phyloP scores from a whole-genome alignment of 2,329 filamentous ascomycete species.

The Pseudogymnoascus destructans region DNA sequence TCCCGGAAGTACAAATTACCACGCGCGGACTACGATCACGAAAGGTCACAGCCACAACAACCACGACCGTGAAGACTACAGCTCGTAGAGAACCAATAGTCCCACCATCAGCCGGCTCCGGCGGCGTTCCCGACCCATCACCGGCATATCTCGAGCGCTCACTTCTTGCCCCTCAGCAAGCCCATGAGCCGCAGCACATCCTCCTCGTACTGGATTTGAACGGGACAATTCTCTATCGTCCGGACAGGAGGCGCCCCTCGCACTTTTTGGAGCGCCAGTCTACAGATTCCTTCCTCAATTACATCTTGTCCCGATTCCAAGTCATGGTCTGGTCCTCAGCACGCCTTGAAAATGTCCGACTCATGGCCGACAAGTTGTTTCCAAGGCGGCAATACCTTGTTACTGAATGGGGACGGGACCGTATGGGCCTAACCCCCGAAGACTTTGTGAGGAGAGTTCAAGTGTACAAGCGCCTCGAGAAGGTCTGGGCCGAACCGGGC shows the following conservation, averaged over 20 bases:
- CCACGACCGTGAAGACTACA: not conserved
- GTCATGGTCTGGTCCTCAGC: constrained; percentile 92
- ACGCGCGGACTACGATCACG: not conserved
- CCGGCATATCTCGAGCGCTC: constrained; percentile 47
- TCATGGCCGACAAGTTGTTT: constrained; percentile 56
- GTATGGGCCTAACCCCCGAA: constrained; percentile 47
- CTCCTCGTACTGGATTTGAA: constrained; percentile 88
- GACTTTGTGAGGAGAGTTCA: constrained; percentile 65
- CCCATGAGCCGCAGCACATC: constrained; percentile 43
- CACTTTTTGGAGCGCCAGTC: constrained; percentile 54
- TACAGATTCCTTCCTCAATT: constrained; percentile 54
- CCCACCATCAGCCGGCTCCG: constrained; percentile 5
- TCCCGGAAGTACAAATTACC: not conserved
- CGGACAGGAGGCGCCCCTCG: constrained; percentile 35
- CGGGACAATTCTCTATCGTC: constrained; percentile 72
- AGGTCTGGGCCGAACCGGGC: constrained; percentile 49
- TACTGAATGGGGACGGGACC: constrained; percentile 66
- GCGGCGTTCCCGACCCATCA: constrained; percentile 43
- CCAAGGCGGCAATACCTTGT: constrained; percentile 44
- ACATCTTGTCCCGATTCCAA: constrained; percentile 60
- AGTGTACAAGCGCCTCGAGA: constrained; percentile 75
- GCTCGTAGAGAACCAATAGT: not conserved
- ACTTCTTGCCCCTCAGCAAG: constrained; percentile 29
- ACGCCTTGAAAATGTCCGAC: constrained; percentile 53
- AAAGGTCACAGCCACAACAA: not conserved